Evolutionary conservation across 1,284 basidiomycete species (phyloP), one percentile per base, ranked within the genome.

Genomic region (Ganoderma lucidum): DNA sequence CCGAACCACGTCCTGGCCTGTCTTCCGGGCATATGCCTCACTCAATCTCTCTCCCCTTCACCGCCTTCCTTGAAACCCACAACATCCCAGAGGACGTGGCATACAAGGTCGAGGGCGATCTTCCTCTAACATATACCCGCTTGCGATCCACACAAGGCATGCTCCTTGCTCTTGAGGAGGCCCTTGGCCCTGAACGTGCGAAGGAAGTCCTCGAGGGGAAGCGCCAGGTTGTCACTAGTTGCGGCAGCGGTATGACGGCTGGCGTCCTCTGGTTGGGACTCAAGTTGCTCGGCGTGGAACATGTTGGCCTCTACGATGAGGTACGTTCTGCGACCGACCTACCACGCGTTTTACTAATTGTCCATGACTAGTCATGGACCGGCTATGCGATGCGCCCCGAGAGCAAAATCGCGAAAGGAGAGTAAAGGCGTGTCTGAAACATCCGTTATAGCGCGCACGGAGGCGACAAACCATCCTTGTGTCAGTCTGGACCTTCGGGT

Each of bases 211-310:
- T 92, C 62, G 79, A 83, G 2, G 93, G 93, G 12, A 81, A 88
- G 68, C 82, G 86, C 65, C 78, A 82, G 28, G 87, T 96, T 48
- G 86, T 92, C 14, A 88, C 93, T 37, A 92, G 86, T 68, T 97
- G 96, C 81, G 96, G 96, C 60, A 96, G 93, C 75, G 98, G 98
- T 19, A 99, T 99, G 98, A 98, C 97, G 15, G 98, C 98, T 2
- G 95, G 90, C 6, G 85, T 98, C 6, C 85, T 98, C 14, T 98
- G 97, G 96, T 84, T 98, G 66, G 96, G 94, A 37, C 79, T 97
- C 70, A 88, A 91, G 79, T 77, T 92, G 39, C 78, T 95, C 55
- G 91, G 89, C 12, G 87, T 88, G 5, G 77, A 86, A 48, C 83
- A 82, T 32, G 84, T 91, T 71, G 87, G 88, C 51, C 77, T 98